These are phyloP conservation scores for Nyssa sinensis DNA, from an alignment of 148 eudicot genomes.

Conservation along the genomic window DNA sequence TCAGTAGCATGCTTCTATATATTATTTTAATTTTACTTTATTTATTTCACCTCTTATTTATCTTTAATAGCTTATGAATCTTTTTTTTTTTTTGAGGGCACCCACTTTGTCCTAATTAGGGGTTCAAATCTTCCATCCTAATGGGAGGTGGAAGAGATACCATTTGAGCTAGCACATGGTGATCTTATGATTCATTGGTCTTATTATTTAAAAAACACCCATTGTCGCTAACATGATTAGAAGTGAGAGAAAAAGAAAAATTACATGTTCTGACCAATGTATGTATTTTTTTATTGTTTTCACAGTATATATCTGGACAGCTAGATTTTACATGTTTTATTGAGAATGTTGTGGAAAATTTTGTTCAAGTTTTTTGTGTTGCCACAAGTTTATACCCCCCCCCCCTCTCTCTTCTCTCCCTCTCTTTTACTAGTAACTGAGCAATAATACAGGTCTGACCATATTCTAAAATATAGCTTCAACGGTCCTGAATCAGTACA, in stretches of 20 bases:
- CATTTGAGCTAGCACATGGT: too few species aligned
- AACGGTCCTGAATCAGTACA: background rate
- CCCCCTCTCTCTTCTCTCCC: too few species aligned
- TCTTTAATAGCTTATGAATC: background rate
- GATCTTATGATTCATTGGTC: background rate
- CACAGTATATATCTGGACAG: background rate
- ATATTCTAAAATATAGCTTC: background rate
- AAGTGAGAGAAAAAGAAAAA: background rate
- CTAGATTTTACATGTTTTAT: background rate
- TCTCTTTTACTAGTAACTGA: background rate
- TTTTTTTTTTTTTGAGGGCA: too few species aligned
- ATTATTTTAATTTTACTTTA: background rate
- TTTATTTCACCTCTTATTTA: background rate
- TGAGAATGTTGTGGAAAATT: background rate
- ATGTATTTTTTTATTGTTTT: background rate
- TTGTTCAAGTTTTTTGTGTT: background rate
- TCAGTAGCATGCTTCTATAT: conserved; percentile 9
- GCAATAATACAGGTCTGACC: background rate
- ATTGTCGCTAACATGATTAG: background rate
- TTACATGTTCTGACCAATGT: background rate
- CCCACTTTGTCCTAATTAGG: too few species aligned
- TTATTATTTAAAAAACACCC: background rate
- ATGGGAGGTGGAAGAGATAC: too few species aligned
- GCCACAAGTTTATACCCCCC: background rate
- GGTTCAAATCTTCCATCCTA: too few species aligned